phyloP scores from a whole-genome alignment of 768 basidiomycete species.

The Boletus rufocinnamomeus region DNA sequence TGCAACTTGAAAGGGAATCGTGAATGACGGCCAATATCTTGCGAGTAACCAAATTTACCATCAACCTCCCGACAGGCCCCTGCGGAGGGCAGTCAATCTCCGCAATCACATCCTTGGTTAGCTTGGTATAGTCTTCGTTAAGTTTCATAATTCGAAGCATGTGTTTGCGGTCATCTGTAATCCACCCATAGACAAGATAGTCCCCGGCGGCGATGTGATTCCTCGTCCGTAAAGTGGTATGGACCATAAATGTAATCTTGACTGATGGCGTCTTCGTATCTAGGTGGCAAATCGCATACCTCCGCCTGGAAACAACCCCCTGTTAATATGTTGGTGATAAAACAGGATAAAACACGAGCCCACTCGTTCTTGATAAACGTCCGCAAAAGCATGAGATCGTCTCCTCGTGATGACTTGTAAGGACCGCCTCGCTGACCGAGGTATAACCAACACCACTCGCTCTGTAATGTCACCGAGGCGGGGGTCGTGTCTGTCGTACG shows the following conservation, averaged over 20 bases:
- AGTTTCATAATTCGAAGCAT: slow-evolving; percentile 34
- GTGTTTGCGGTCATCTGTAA: slow-evolving; percentile 31
- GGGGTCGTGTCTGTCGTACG: background rate
- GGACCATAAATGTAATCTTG: slow-evolving; percentile 28
- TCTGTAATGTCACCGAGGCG: slow-evolving; percentile 30
- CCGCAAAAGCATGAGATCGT: slow-evolving; percentile 30
- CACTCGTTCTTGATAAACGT: slow-evolving; percentile 31
- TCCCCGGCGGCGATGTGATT: slow-evolving; percentile 29
- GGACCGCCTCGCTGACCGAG: slow-evolving; percentile 27
- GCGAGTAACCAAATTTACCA: slow-evolving; percentile 15
- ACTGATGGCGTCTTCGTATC: slow-evolving; percentile 30
- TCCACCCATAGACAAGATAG: slow-evolving; percentile 34
- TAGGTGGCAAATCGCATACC: slow-evolving; percentile 30
- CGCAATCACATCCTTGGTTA: slow-evolving; percentile 22
- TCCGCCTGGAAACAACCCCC: slow-evolving; percentile 9
- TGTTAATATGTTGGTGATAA: background rate
- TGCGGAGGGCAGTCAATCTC: slow-evolving; percentile 32
- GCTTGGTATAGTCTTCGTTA: slow-evolving; percentile 25
- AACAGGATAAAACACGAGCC: background rate
- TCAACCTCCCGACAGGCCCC: slow-evolving; percentile 30
- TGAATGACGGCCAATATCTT: background rate
- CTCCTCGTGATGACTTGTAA: slow-evolving; percentile 35
- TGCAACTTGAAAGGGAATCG: slow-evolving; percentile 20
- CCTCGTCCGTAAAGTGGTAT: slow-evolving; percentile 26
- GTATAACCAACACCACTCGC: slow-evolving; percentile 32